These are phyloP conservation scores for Bondarzewia mesenterica DNA, from an alignment of 1,284 basidiomycete genomes.

Conservation along the genomic window DNA sequence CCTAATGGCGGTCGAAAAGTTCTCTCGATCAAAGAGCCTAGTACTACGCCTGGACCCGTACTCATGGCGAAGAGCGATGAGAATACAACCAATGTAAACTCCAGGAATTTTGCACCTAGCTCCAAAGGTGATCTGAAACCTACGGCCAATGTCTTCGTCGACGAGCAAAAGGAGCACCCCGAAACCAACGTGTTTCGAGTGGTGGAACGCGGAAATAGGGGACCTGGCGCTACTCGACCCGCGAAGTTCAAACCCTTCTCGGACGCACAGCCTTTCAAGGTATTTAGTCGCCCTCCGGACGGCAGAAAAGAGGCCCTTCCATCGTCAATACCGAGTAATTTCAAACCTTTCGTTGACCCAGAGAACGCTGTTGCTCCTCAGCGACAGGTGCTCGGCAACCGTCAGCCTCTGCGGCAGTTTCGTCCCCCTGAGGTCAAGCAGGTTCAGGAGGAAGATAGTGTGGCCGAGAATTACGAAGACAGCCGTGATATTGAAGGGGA, in stretches of 20 bases:
- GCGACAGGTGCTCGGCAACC: constrained; percentile 15
- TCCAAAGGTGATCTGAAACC: constrained; percentile 20
- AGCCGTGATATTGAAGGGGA: constrained; percentile 12
- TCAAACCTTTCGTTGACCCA: constrained; percentile 36
- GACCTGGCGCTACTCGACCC: background rate
- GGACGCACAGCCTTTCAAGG: constrained; percentile 56
- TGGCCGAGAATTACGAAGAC: constrained; percentile 12
- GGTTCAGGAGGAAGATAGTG: constrained; percentile 13
- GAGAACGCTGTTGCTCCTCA: constrained; percentile 6
- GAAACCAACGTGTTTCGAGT: constrained; percentile 16
- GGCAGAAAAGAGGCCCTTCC: constrained; percentile 16
- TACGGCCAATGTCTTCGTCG: constrained; percentile 34
- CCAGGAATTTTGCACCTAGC: constrained; percentile 55
- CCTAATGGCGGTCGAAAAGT: constrained; percentile 26
- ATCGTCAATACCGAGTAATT: constrained; percentile 17
- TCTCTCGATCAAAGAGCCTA: constrained; percentile 28
- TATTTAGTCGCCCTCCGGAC: constrained; percentile 48
- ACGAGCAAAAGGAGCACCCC: constrained; percentile 27
- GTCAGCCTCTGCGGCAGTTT: constrained; percentile 19
- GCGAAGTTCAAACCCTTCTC: constrained; percentile 38
- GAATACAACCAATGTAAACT: constrained; percentile 38
- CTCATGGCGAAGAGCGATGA: constrained; percentile 15
- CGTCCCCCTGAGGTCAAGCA: constrained; percentile 12
- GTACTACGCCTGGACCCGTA: constrained; percentile 13
- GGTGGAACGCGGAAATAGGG: constrained; percentile 7